Evolutionary conservation across 225 moss, liverwort and hornwort genomes (phyloP).

Genomic region (Climacium dendroides): DNA sequence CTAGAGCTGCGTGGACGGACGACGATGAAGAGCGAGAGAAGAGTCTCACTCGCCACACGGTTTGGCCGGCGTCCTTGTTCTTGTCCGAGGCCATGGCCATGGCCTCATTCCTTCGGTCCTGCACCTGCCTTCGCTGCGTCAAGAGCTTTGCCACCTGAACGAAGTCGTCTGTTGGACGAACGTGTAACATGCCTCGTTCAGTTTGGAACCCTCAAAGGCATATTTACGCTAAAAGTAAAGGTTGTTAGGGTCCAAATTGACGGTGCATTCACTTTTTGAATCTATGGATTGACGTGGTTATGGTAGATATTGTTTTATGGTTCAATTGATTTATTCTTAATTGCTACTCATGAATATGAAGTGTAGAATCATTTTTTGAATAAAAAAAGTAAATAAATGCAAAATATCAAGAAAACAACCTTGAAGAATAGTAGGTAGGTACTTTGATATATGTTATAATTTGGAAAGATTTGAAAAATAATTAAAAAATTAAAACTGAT

Average conservation of each 20-base stretch:
- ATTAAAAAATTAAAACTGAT: neutral
- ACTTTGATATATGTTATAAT: rapidly evolving
- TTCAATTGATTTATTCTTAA: neutral
- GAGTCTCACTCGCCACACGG: slow-evolving; percentile 10
- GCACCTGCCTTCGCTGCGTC: neutral
- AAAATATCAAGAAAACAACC: neutral
- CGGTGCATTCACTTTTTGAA: neutral
- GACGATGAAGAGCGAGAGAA: neutral
- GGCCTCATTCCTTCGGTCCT: neutral
- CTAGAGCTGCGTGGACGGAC: neutral
- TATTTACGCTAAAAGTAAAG: neutral
- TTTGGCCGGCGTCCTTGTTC: neutral
- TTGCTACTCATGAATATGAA: too few relatives aligned
- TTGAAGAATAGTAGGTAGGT: rapidly evolving
- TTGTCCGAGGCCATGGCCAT: neutral
- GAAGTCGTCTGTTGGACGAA: neutral
- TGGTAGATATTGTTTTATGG: neutral
- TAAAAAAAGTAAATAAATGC: too few relatives aligned
- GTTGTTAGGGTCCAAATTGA: neutral
- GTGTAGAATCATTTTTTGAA: too few relatives aligned
- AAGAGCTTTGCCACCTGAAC: neutral
- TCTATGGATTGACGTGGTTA: neutral
- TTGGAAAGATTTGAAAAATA: neutral
- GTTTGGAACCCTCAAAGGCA: neutral
- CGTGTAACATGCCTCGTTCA: neutral